These are phyloP conservation scores for Magnolia kwangsiensis DNA, from an alignment of 164 flowering plant genomes.

Conservation along the genomic window DNA sequence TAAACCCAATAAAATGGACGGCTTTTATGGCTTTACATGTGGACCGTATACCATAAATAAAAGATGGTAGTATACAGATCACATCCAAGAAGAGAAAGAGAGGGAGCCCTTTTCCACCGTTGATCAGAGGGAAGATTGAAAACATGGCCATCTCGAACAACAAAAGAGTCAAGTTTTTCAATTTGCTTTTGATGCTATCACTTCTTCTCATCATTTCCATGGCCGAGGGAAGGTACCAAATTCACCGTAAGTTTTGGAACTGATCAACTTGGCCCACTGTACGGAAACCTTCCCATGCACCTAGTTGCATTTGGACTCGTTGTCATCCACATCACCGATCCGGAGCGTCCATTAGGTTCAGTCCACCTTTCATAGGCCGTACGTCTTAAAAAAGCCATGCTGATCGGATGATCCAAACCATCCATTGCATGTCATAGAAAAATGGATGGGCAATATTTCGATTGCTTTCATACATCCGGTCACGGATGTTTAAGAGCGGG, in stretches of 20 bases:
- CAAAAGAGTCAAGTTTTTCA: slow-evolving; percentile 2
- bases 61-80: neutral
- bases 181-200: neutral
- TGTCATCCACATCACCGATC: neutral
- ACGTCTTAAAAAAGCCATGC: neutral
- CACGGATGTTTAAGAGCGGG: no score
- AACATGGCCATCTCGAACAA: slow-evolving; percentile 1
- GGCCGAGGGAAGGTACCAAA: neutral
- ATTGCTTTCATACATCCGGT: no score
- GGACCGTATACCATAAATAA: neutral
- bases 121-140: neutral
- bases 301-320: neutral
- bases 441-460: no score
- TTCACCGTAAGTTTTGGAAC: neutral
- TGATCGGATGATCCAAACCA: no score
- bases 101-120: no score
- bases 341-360: neutral
- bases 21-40: neutral
- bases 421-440: no score
- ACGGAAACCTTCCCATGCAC: neutral
- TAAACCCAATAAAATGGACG: neutral
- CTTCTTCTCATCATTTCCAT: slow-evolving; percentile 6
- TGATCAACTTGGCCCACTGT: neutral
- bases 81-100: neutral
- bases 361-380: neutral